Evolutionary conservation across 129 eudicot genomes (phyloP), one percentile per base, ranked within the genome.

Genomic region (Flaveria brownii): DNA sequence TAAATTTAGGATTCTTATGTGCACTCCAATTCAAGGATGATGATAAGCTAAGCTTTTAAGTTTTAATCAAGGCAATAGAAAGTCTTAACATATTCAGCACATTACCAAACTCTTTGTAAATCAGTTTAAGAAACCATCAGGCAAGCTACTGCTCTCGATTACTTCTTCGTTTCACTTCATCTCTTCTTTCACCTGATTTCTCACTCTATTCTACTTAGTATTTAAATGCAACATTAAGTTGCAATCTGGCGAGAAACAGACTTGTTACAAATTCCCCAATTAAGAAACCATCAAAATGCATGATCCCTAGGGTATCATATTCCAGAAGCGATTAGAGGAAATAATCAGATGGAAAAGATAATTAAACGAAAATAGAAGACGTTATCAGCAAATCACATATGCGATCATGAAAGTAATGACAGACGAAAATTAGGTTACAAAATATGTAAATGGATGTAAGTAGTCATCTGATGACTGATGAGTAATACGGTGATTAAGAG

Each of bases 361-460:
- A n/a, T 22, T 2, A 59, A 23, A 60, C 25, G 66, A 25, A 60
- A 60, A 4, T 25, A 23, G 4, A 55, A 55, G 62, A 4, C 62
- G 13, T 25, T 1, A n/a, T 57, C 15, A 23, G 23, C 41, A 26
- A 23, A 60, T 13, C 39, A 26, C 17, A 5, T 2, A 22, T 56
- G 14, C 20, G 43, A 72, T 54, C 4, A 18, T 6, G 50, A 63
- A 8, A 6, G 5, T n/a, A 11, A 3, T 14, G 67, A 42, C 59
- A 9, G 25, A 39, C 16, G 5, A 25, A 23, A 72, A 23, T 50
- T 62, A 62, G 73, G 73, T 33, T 66, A 36, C 12, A 33, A 26
- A 22, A 74, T 20, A 74, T 15, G 69, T 22, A 74, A 22, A 42
- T 60, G 26, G 11, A 59, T 74, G 56, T 3, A 15, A 76, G 26